These are phyloP conservation scores for Stemphylium vesicarium DNA, from an alignment of 2,329 filamentous ascomycete genomes.

Conservation along the genomic window DNA sequence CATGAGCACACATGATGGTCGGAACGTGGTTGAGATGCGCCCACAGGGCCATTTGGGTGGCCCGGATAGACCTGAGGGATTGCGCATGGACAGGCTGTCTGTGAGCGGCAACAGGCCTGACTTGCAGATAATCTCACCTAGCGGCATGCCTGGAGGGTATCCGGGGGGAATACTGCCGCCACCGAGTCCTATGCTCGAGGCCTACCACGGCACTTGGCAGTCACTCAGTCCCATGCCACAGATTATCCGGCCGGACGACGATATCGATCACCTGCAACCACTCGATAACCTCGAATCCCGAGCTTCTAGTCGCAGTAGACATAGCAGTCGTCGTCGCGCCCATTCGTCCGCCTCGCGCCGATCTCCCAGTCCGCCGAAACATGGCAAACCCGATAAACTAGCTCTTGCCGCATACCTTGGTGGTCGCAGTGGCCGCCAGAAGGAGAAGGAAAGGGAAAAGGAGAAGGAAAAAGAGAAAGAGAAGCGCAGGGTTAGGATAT, in stretches of 20 bases:
- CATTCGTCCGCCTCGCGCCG: slow-evolving; percentile 40
- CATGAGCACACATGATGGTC: slow-evolving; percentile 34
- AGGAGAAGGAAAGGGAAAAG: slow-evolving; percentile 25
- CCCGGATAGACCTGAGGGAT: slow-evolving; percentile 40
- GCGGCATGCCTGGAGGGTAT: neutral
- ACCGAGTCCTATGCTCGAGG: slow-evolving; percentile 84
- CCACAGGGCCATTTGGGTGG: slow-evolving; percentile 43
- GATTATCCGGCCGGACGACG: slow-evolving; percentile 66
- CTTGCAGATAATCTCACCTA: slow-evolving; percentile 34
- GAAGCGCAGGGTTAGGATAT: slow-evolving; percentile 72
- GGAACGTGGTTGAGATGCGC: slow-evolving; percentile 51
- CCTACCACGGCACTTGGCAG: slow-evolving; percentile 93
- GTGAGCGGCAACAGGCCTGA: slow-evolving; percentile 55
- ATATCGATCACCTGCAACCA: slow-evolving; percentile 55
- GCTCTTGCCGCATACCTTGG: slow-evolving; percentile 39
- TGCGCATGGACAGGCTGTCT: slow-evolving; percentile 56
- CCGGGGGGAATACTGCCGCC: slow-evolving; percentile 60
- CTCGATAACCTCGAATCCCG: slow-evolving; percentile 43
- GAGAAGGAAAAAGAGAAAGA: slow-evolving; percentile 36
- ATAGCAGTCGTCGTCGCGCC: slow-evolving; percentile 36
- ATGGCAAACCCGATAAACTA: slow-evolving; percentile 40
- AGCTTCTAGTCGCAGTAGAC: slow-evolving; percentile 33
- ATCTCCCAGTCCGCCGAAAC: slow-evolving; percentile 37
- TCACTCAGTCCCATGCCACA: slow-evolving; percentile 94
- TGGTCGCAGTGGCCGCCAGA: slow-evolving; percentile 11